Evolutionary conservation across 2,329 filamentous ascomycete genomes (phyloP).

Genomic region (Xylariaceae sp.): DNA sequence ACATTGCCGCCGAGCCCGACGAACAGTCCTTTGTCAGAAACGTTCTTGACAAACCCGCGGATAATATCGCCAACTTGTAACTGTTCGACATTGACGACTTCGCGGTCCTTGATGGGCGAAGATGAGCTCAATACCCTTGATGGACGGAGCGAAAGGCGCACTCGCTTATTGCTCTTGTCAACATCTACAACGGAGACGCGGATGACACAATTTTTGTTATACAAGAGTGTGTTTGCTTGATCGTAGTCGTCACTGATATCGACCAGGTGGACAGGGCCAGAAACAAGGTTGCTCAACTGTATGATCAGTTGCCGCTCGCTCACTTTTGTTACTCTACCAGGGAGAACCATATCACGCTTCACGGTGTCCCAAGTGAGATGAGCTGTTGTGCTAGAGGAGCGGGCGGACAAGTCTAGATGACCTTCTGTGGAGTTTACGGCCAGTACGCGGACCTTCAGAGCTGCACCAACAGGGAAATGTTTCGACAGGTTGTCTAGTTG

Average conservation of each 20-base stretch:
- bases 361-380: constrained; percentile 66
- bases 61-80: constrained; percentile 74
- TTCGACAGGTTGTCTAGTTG: constrained; percentile 69
- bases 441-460: constrained; percentile 74
- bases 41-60: constrained; percentile 87
- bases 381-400: constrained; percentile 54
- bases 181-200: constrained; percentile 81
- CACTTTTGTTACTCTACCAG: constrained; percentile 79
- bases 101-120: constrained; percentile 72
- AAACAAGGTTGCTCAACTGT: constrained; percentile 75
- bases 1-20: constrained; percentile 77
- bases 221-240: constrained; percentile 69
- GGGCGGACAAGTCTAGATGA: constrained; percentile 79
- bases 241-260: constrained; percentile 86
- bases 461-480: constrained; percentile 88
- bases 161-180: constrained; percentile 78
- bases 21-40: constrained; percentile 86
- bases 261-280: constrained; percentile 74
- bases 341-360: constrained; percentile 74
- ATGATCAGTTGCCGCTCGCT: constrained; percentile 80
- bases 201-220: constrained; percentile 80
- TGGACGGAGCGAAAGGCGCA: constrained; percentile 76
- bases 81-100: constrained; percentile 68
- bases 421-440: constrained; percentile 68
- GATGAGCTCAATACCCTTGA: constrained; percentile 88